Evolutionary conservation across 2,329 filamentous ascomycete genomes (phyloP).

Genomic region (Fusarium sp.): DNA sequence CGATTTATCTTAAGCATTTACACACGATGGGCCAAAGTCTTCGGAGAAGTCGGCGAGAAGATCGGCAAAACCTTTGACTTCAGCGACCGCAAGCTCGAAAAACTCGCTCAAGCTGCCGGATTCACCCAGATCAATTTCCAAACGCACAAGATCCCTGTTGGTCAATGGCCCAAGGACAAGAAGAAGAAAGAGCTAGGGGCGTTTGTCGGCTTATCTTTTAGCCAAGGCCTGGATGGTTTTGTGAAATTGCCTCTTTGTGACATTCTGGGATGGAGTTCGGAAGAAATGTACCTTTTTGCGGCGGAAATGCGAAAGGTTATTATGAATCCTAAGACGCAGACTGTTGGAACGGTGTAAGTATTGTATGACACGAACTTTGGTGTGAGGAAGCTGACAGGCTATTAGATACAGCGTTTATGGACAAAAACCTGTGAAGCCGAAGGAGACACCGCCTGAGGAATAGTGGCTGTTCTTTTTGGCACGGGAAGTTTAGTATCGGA

Average conservation of each 20-base stretch:
- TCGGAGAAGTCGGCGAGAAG: conserved; percentile 34
- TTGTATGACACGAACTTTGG: fast-evolving
- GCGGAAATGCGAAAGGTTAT: conserved; percentile 41
- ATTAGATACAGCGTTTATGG: conserved; percentile 39
- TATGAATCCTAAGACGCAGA: conserved; percentile 34
- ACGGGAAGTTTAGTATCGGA: fast-evolving
- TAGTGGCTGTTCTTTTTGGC: fast-evolving
- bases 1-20: conserved; percentile 18
- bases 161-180: conserved; percentile 43
- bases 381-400: background rate
- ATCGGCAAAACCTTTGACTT: conserved; percentile 42
- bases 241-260: conserved; percentile 45
- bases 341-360: conserved; percentile 40
- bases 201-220: conserved; percentile 44
- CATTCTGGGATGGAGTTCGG: conserved; percentile 38
- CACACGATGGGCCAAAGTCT: conserved; percentile 34
- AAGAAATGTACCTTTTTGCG: conserved; percentile 45
- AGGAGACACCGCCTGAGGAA: background rate
- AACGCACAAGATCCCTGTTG: conserved; percentile 41
- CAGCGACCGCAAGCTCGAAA: conserved; percentile 33
- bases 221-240: conserved; percentile 44
- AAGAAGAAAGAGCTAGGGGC: conserved; percentile 44
- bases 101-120: conserved; percentile 30
- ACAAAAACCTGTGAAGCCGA: conserved; percentile 14
- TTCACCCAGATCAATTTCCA: conserved; percentile 19